Evolutionary conservation across 2,329 filamentous ascomycete species (phyloP), one percentile per base, ranked within the genome.

Genomic region (Apiospora arundinis): DNA sequence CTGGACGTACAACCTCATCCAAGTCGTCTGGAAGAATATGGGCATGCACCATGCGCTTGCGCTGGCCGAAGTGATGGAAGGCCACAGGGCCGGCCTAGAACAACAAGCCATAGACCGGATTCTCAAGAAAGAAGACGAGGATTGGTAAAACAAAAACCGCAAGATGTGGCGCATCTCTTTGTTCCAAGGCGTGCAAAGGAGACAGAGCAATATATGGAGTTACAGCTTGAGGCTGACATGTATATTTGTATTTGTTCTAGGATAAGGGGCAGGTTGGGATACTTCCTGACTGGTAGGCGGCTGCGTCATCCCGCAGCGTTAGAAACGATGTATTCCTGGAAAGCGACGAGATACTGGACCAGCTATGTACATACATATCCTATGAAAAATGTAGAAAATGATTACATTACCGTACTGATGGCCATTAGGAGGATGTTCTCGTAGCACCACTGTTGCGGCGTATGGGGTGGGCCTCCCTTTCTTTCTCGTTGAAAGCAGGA

Each of bases 41-140:
- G 87, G 87, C 11, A 87, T 89, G 83, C 78, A 85, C 45, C 84
- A 87, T 73, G 86, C 86, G 1, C 81, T 82, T 70, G 78, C 80
- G 23, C 78, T 87, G 72, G 83, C 83, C 48, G 83, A 85, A 56
- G 75, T 80, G 8, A 84, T 85, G 83, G 75, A 78, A 70, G 74
- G 77, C 65, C 75, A 81, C 70, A 74, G 75, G 56, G 72, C 74
- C 42, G 72, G 75, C 56, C 46, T 76, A 28, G 72, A 76, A 23
- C 77, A 70, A 46, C 73, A 73, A 69, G 70, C 73, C 21, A 71
- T 73, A 21, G 69, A 71, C 48, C 69, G 72, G 25, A 73, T 73
- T 23, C 46, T 74, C 44, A 76, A 77, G 65, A 42, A 75, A 2
- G 74, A 77, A 67, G 71, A 72, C 45, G 74, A 76, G 52, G 74